Conservation (phyloP, 805 yeast genomes). For the Starmerella ratchasimensis region DNA sequence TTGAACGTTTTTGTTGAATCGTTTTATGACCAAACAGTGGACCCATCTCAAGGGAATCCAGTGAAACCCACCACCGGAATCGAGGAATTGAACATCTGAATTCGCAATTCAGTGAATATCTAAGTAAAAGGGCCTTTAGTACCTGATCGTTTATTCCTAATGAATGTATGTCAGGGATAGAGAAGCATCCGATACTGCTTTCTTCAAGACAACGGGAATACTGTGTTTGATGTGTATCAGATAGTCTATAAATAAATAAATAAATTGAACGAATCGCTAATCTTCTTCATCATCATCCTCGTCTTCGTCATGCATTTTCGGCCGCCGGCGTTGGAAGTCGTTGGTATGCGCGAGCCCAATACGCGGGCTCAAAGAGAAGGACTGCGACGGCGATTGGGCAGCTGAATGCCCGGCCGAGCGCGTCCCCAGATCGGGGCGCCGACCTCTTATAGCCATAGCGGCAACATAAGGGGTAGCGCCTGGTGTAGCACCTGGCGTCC, state of each 20-base stretch:
- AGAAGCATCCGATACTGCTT: too few relatives aligned
- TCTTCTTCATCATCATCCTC: slow-evolving; percentile 7
- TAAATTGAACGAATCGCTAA: not conserved
- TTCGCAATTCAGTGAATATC: not conserved
- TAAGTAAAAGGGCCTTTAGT: not conserved
- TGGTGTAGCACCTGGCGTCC: not conserved
- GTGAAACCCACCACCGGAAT: too few relatives aligned
- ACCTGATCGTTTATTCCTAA: not conserved
- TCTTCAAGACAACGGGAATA: not conserved
- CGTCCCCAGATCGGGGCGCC: not conserved
- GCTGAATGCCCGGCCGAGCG: not conserved
- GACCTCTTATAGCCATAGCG: too few relatives aligned
- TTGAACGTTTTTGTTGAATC: too few relatives aligned
- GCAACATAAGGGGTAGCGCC: not conserved
- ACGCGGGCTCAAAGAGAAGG: slow-evolving; percentile 4
- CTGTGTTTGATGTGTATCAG: not conserved
- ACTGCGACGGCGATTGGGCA: not conserved
- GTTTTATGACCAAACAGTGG: too few relatives aligned
- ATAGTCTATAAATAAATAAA: not conserved
- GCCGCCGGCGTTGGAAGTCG: slow-evolving; percentile 13
- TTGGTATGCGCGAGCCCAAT: slow-evolving; percentile 12
- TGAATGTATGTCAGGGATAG: not conserved
- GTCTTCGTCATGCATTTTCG: slow-evolving; percentile 2
- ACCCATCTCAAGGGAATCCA: too few relatives aligned
- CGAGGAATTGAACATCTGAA: too few relatives aligned